Evolutionary conservation across 805 yeast species (phyloP), one percentile per base, ranked within the genome.

Genomic region (Ogataea thermomethanolica): DNA sequence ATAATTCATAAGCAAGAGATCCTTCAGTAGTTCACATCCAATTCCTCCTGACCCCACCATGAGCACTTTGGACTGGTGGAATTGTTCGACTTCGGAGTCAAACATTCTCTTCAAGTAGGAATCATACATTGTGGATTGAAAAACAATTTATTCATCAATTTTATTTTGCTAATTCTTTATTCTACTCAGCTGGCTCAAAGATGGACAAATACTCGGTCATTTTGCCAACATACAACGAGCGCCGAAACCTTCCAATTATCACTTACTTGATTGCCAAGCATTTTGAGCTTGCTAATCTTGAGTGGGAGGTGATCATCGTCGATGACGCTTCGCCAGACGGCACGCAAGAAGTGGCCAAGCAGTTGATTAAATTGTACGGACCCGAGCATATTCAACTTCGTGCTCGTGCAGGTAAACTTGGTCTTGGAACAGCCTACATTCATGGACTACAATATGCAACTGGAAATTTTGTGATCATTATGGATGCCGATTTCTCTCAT

Each of bases 21-120:
- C 84, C 57, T 90, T 90, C 43, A 90, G 67, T 32, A 90, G 66
- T 60, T 90, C 98, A 59, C 96, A 90, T 2, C 98, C 98, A 49
- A 90, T 89, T 6, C 98, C 98, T 23, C 98, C 98, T 1, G 97
- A 95, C 4, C 98, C 98, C 2, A 90, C 95, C 64, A 90, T 67
- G 22, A 90, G 65, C 10, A 89, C 86, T 46, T 77, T 81, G 6
- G 84, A 52, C 8, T 43, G 14, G n/a, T 56, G 53, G 29, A 75
- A 51, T 14, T 42, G 15, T 1, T 43, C 35, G 32, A 59, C 60
- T 10, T 60, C 63, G 1, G 51, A 57, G 1, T 79, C 79, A 32
- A 74, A 65, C n/a, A 76, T 64, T 41, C 62, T 65, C 45, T 50
- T 61, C 28, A 76, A 56, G 46, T 71, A 69, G 13, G 52, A 44